Base-by-base conservation (phyloP, 352 stramenopile species). In the Phytophthora chlamydospora region DNA sequence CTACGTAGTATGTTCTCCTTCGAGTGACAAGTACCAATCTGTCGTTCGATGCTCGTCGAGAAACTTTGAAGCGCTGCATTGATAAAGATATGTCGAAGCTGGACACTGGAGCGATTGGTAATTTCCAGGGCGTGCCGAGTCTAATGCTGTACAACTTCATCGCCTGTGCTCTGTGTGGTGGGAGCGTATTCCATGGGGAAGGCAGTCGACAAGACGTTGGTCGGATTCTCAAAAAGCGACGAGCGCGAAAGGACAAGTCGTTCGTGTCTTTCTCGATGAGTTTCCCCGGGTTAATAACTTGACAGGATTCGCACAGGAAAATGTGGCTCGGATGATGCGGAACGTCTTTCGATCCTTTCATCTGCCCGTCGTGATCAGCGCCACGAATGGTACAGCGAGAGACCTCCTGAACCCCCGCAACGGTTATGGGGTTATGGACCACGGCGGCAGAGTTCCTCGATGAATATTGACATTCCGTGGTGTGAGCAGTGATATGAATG, bases 371-470 rank as follows among this genome's bases (percentile, higher is more conserved):
- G 9, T 57, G 8, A 38, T 21, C 35, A 57, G 48, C 16, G 19
- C 48, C 19, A 57, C 48, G 11, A 57, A 57, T 35, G 35, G n/a
- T 21, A 46, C 48, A 17, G 48, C 48, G n/a, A 21, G 48, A 1
- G 31, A 39, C 12, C 29, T 39, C 24, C 4, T 41, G 6, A 41
- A 2, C 10, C 6, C 0, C 8, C 32, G 29, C 17, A 41, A 33
- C 4, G 6, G 9, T 16, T n/a, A n/a, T n/a, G n/a, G n/a, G n/a
- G n/a, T n/a, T n/a, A n/a, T n/a, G n/a, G n/a, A n/a, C n/a, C n/a
- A n/a, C n/a, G n/a, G 27, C 40, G 8, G 6, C 9, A 46, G 14
- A 2, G 16, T 27, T 12, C 19, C 6, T 21, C 6, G 11, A 10
- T 43, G 4, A n/a, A 40, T 52, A 8, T 21, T 11, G 8, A 17